A percentile compares a stretch with the other conserved stretches of the same genome.
These are phyloP conservation scores for Xylaria sp. DNA, from an alignment of 2,329 filamentous ascomycete genomes.

Conservation along the genomic window DNA sequence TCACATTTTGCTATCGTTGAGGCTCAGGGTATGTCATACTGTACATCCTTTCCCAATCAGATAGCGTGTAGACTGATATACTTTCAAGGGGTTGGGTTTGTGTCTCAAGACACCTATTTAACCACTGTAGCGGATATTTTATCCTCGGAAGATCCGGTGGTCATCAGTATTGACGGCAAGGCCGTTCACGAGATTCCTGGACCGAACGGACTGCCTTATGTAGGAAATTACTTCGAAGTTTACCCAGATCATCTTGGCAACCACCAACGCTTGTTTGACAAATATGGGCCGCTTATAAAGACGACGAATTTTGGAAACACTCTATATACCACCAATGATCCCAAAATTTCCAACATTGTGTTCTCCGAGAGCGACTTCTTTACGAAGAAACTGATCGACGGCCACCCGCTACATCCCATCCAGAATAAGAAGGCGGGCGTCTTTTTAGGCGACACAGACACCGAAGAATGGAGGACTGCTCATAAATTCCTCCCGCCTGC, in stretches of 20 bases:
- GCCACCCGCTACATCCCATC: slow-evolving; percentile 58
- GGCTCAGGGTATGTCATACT: slow-evolving; percentile 49
- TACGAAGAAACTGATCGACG: slow-evolving; percentile 62
- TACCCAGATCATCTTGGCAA: slow-evolving; percentile 69
- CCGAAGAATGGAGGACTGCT: slow-evolving; percentile 59
- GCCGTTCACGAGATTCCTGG: slow-evolving; percentile 62
- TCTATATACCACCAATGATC: slow-evolving; percentile 63
- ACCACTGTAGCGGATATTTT: slow-evolving; percentile 51
- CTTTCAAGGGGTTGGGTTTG: slow-evolving; percentile 52
- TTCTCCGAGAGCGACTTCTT: slow-evolving; percentile 63
- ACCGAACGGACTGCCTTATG: slow-evolving; percentile 57
- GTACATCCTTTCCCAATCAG: neutral
- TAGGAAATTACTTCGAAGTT: slow-evolving; percentile 65
- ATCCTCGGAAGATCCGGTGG: slow-evolving; percentile 49
- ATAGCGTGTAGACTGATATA: neutral
- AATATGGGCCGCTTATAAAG: slow-evolving; percentile 62
- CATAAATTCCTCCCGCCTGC: slow-evolving; percentile 72
- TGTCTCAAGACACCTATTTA: slow-evolving; percentile 47
- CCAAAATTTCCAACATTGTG: slow-evolving; percentile 56
- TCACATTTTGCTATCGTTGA: slow-evolving; percentile 58
- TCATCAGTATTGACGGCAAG: slow-evolving; percentile 61
- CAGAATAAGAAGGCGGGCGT: slow-evolving; percentile 56
- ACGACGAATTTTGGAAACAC: slow-evolving; percentile 62
- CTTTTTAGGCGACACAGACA: slow-evolving; percentile 62
- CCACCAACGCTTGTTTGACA: slow-evolving; percentile 63